phyloP scores from a whole-genome alignment of 805 yeast species.

The Nakazawaea populi region DNA sequence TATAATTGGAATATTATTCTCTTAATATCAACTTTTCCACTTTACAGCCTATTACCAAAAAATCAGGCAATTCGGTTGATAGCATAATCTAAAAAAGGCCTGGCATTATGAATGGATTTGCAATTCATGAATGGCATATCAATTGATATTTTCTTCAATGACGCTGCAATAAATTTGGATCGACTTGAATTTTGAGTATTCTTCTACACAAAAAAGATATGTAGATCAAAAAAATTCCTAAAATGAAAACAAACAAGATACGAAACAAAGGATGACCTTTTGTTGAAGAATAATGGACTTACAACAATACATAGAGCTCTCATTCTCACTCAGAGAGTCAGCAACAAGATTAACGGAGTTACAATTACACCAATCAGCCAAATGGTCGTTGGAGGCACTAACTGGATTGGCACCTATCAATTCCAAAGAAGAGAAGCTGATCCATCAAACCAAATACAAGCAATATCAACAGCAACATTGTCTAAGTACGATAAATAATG shows the following conservation, averaged over 20 bases:
- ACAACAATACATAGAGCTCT: conserved; percentile 20
- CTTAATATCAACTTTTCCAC: too few species aligned
- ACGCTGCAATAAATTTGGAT: too few species aligned
- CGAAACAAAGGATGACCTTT: not conserved
- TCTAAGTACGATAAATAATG: not conserved
- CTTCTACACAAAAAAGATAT: too few species aligned
- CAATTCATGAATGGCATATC: too few species aligned
- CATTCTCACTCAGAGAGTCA: conserved; percentile 31
- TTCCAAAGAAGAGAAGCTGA: conserved; percentile 17
- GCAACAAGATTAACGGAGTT: conserved; percentile 42
- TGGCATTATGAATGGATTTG: too few species aligned
- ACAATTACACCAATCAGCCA: conserved; percentile 63
- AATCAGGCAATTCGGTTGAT: too few species aligned
- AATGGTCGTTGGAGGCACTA: conserved; percentile 45
- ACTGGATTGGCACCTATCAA: not conserved
- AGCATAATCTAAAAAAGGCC: too few species aligned
- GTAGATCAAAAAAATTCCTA: not conserved
- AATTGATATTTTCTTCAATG: too few species aligned
- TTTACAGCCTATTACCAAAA: too few species aligned
- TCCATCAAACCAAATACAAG: conserved; percentile 13
- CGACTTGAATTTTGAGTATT: too few species aligned
- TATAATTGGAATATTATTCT: too few species aligned
- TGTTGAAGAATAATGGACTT: conserved; percentile 18
- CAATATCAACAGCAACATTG: not conserved
- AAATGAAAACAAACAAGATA: not conserved